These are phyloP conservation scores for Pleurotus giganteus DNA, from an alignment of 768 basidiomycete genomes.

Conservation along the genomic window DNA sequence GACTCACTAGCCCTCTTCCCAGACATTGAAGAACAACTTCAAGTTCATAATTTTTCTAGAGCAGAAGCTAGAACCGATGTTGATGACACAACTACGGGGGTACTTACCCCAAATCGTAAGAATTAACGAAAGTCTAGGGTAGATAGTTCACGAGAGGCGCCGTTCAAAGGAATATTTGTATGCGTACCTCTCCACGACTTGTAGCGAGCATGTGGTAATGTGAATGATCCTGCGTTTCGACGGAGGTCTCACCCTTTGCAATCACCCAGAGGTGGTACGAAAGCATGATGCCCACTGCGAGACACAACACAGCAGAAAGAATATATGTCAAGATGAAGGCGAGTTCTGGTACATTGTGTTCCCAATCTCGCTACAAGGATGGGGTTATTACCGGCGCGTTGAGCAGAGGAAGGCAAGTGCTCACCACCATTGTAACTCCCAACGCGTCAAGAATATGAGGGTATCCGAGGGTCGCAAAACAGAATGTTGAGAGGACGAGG, in stretches of 20 bases:
- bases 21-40: constrained; percentile 84
- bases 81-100: not conserved
- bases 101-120: constrained; percentile 82
- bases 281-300: constrained; percentile 73
- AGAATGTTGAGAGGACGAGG: constrained; percentile 69
- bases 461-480: constrained; percentile 64
- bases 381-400: not conserved
- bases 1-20: constrained; percentile 77
- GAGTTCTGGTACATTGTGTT: constrained; percentile 61
- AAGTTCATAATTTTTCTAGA: constrained; percentile 63
- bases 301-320: constrained; percentile 68
- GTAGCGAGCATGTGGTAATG: constrained; percentile 72
- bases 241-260: constrained; percentile 76
- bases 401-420: constrained; percentile 4
- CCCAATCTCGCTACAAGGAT: constrained; percentile 42
- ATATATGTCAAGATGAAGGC: constrained; percentile 76
- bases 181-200: constrained; percentile 61
- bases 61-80: not conserved
- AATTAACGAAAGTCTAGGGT: constrained; percentile 78
- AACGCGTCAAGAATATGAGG: constrained; percentile 54
- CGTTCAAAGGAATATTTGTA: constrained; percentile 7
- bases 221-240: constrained; percentile 87
- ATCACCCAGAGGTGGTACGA: constrained; percentile 74
- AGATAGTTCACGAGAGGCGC: not conserved
- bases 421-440: constrained; percentile 47